Conservation (phyloP, 768 basidiomycete genomes). For the Kwoniella pini region DNA sequence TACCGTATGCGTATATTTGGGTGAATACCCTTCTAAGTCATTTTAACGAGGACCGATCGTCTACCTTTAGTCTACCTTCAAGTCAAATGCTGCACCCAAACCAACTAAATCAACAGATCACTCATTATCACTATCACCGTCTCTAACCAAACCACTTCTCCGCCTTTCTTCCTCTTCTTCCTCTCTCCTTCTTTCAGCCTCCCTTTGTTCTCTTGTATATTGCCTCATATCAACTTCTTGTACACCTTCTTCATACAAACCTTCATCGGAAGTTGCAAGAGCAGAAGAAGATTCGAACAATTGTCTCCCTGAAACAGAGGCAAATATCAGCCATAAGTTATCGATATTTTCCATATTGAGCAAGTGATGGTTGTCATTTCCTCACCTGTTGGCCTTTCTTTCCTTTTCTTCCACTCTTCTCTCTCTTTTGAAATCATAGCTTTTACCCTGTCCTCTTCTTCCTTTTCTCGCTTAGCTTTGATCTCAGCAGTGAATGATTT, state of each 20-base stretch:
- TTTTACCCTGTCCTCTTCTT: conserved; percentile 77
- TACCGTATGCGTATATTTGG: too few species aligned
- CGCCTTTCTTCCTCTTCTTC: conserved; percentile 68
- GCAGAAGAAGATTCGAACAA: conserved; percentile 81
- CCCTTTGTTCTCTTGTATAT: conserved; percentile 70
- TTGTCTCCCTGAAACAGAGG: conserved; percentile 70
- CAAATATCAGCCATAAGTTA: too few species aligned
- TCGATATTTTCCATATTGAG: too few species aligned
- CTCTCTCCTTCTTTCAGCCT: conserved; percentile 57
- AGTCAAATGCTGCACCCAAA: too few species aligned
- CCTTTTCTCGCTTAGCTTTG: conserved; percentile 62
- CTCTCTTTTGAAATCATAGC: conserved; percentile 73
- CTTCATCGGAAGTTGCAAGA: conserved; percentile 72
- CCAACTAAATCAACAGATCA: neutral
- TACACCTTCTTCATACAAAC: conserved; percentile 75
- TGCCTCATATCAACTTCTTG: conserved; percentile 83
- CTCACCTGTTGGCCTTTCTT: conserved; percentile 69
- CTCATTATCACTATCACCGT: conserved; percentile 38
- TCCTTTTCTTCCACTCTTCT: conserved; percentile 74
- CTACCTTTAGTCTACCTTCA: too few species aligned
- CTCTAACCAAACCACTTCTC: conserved; percentile 33
- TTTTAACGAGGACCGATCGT: too few species aligned
- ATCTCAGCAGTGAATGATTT: conserved; percentile 72
- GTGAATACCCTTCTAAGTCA: too few species aligned
- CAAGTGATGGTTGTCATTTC: too few species aligned